Base-by-base conservation (phyloP, 768 basidiomycete genomes). In the Kwoniella europaea region DNA sequence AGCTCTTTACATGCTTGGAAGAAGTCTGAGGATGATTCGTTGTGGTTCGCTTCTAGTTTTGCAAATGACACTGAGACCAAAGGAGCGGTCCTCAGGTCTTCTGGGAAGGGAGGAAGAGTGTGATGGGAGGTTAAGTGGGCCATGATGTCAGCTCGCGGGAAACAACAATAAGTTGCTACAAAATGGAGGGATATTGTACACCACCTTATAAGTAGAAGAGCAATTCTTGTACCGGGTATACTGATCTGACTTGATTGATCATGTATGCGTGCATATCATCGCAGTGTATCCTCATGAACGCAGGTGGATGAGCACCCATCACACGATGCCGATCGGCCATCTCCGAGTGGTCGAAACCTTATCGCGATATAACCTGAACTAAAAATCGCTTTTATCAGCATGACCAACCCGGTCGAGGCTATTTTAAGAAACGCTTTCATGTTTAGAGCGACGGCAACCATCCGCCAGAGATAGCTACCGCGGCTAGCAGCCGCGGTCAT, bases 61-160 rank as follows among this genome's bases (percentile, higher is more conserved):
- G 74, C 63, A 13, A 75, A 62, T 1, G 63, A 67, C 41, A 75
- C 46, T 10, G 74, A 72, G 43, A 72, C 67, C 22, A 75, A 59
- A 9, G 74, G 74, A 29, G 74, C 74, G 12, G 74, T 72, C n/a
- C 22, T 44, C 43, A 72, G 27, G 20, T 63, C 65, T 10, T 57
- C 58, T 16, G 74, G 74, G 61, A 75, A 75, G 13, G 74, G 68
- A 5, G 74, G 74, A 1, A 72, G 61, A 18, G 64, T 69, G 61
- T 69, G 54, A 60, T 75, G 74, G 7, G 71, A 68, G 12, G 74
- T 74, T 15, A 66, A 41, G 4, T 54, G 55, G 4, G 69, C 18
- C 73, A 74, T 74, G 12, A 7, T 24, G 63, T 52, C 24, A 24
- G 12, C 24, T 10, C 20, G 57, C 15, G 57, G 20, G 18, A 20